phyloP scores from a whole-genome alignment of 140 eudicot genomes.

The Oenanthe javanica region DNA sequence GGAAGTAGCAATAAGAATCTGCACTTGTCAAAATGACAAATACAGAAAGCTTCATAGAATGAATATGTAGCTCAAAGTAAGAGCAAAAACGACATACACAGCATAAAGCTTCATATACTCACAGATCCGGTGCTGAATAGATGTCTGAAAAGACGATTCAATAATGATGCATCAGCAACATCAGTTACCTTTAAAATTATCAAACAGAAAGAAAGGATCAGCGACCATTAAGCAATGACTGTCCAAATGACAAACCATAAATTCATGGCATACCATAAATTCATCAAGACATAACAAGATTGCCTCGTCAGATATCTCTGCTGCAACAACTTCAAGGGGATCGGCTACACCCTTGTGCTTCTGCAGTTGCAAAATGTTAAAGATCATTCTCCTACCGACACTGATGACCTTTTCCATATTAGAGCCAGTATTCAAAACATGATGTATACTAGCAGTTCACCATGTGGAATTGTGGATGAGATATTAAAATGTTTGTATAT shows the following conservation, averaged over 20 bases:
- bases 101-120: slow-evolving; percentile 19
- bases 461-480: background rate
- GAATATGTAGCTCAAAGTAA: background rate
- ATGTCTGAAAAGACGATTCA: slow-evolving; percentile 76
- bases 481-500: background rate
- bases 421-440: background rate
- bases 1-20: slow-evolving; percentile 93
- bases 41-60: no score
- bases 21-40: slow-evolving; percentile 21
- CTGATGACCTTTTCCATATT: background rate
- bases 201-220: slow-evolving; percentile 9
- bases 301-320: slow-evolving; percentile 82
- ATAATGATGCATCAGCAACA: slow-evolving; percentile 85
- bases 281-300: slow-evolving; percentile 91
- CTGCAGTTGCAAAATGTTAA: slow-evolving; percentile 28
- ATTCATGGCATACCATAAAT: slow-evolving; percentile 57
- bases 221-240: background rate
- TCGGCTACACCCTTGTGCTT: slow-evolving; percentile 87
- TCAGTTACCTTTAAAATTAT: slow-evolving; percentile 58
- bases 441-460: background rate
- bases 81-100: background rate
- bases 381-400: background rate
- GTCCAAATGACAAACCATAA: background rate
- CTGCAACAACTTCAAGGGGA: slow-evolving; percentile 96
- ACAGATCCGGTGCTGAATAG: slow-evolving; percentile 73